These are phyloP conservation scores for Xylariaceae sp. DNA, from an alignment of 2,329 filamentous ascomycete species.

Conservation along the genomic window DNA sequence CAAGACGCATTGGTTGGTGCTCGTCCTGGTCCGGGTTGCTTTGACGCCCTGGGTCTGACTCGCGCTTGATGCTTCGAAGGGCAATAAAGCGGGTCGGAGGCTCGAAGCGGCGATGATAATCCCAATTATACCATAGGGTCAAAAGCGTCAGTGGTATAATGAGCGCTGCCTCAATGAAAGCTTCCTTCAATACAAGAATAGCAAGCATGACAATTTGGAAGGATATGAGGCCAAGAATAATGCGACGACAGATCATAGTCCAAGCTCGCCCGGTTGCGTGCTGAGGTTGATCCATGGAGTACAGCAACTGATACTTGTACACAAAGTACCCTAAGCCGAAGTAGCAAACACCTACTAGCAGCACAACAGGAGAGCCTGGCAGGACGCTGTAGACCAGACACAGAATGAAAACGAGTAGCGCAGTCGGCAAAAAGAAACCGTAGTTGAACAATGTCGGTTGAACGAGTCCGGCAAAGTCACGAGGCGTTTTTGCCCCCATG, in stretches of 20 bases:
- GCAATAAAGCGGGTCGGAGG: constrained; percentile 92
- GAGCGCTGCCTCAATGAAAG: constrained; percentile 68
- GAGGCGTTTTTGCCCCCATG: constrained; percentile 77
- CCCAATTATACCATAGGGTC: constrained; percentile 86
- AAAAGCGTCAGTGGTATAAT: constrained; percentile 72
- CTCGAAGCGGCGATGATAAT: constrained; percentile 76
- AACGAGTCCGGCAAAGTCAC: constrained; percentile 79
- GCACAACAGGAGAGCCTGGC: constrained; percentile 71
- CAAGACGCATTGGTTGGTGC: constrained; percentile 35
- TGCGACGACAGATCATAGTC: constrained; percentile 93
- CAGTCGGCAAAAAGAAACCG: constrained; percentile 90
- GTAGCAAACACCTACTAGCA: constrained; percentile 78
- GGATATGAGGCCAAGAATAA: constrained; percentile 79
- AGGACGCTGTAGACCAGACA: constrained; percentile 93
- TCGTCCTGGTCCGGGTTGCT: constrained; percentile 40
- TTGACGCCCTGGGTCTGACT: constrained; percentile 47
- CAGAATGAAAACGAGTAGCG: constrained; percentile 88
- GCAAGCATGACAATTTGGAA: constrained; percentile 92
- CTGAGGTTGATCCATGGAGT: constrained; percentile 96
- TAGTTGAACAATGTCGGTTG: constrained; percentile 89
- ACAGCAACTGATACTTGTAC: constrained; percentile 96
- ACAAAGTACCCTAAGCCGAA: constrained; percentile 81
- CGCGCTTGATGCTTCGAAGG: constrained; percentile 72
- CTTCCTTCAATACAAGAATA: constrained; percentile 70
- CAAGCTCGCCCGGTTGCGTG: constrained; percentile 91